Percentiles rank a stretch among this genome's conserved stretches.
These are phyloP conservation scores for Penicillium frequentans DNA, from an alignment of 2,329 filamentous ascomycete genomes.

Conservation along the genomic window DNA sequence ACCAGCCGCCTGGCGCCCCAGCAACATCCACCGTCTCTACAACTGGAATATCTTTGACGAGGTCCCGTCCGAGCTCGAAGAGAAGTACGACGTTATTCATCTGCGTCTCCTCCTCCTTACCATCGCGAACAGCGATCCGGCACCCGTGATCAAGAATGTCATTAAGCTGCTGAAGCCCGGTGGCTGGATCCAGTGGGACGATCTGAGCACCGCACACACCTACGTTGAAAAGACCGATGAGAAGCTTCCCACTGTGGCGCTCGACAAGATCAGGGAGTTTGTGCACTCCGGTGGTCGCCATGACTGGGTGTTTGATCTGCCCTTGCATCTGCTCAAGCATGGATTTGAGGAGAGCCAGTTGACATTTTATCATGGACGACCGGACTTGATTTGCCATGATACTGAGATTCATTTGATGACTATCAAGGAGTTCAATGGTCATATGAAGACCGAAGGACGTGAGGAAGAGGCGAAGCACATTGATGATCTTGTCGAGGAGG, in stretches of 20 bases:
- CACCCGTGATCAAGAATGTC: constrained; percentile 19
- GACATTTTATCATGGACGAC: constrained; percentile 12
- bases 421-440: constrained; percentile 19
- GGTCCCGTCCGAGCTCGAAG: neutral
- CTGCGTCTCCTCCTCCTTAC: constrained; percentile 5
- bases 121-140: constrained; percentile 13
- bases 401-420: constrained; percentile 21
- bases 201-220: constrained; percentile 24
- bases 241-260: constrained; percentile 6
- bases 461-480: constrained; percentile 12
- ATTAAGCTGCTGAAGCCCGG: constrained; percentile 27
- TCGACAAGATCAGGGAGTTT: constrained; percentile 16
- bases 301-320: constrained; percentile 20
- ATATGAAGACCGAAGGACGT: constrained; percentile 8
- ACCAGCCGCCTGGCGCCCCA: constrained; percentile 3
- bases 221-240: constrained; percentile 12
- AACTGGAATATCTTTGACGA: neutral
- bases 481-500: constrained; percentile 8
- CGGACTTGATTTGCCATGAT: constrained; percentile 13
- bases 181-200: constrained; percentile 33
- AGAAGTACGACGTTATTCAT: neutral
- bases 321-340: constrained; percentile 7
- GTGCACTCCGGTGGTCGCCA: constrained; percentile 21
- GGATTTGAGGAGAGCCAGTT: constrained; percentile 15
- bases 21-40: constrained; percentile 7